Conservation (phyloP, 2,329 filamentous ascomycete genomes). For the Trichoderma oligosporum region DNA sequence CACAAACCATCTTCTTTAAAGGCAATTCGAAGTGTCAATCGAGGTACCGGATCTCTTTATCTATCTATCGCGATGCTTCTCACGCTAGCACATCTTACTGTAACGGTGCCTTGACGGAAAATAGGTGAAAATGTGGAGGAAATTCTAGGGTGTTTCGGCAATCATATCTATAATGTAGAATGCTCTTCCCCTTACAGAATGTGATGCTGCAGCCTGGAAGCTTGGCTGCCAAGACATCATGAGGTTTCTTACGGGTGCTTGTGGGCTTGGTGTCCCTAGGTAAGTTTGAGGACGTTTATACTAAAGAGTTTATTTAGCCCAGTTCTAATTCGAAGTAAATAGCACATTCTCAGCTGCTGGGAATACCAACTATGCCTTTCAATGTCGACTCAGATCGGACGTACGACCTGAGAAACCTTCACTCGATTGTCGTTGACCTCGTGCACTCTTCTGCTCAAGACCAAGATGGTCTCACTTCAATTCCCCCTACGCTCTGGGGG, state of each 20-base stretch:
- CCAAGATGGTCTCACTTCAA: conserved; percentile 18
- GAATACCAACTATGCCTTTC: conserved; percentile 19
- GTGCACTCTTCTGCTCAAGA: conserved; percentile 4
- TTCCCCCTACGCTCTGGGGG: conserved; percentile 16
- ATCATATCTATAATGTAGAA: not conserved
- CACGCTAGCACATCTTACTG: conserved; percentile 1
- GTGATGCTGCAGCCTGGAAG: not conserved
- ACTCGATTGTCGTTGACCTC: conserved; percentile 12
- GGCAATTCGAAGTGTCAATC: not conserved
- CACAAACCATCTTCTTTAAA: not conserved
- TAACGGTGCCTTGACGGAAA: conserved; percentile 8
- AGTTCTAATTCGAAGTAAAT: not conserved
- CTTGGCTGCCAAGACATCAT: not conserved
- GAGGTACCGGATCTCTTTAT: not conserved
- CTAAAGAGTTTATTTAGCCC: not conserved
- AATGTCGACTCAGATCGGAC: conserved; percentile 5
- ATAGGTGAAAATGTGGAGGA: not conserved
- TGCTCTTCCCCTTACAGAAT: not conserved
- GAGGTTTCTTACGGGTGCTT: not conserved
- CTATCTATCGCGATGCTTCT: conserved; percentile 4
- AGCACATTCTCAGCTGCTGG: conserved; percentile 14
- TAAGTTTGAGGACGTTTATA: not conserved
- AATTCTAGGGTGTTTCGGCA: not conserved
- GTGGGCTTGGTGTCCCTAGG: conserved; percentile 6
- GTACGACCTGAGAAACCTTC: conserved; percentile 12